These are phyloP conservation scores for Xylariaceae sp. DNA, from an alignment of 2,329 filamentous ascomycete genomes.

Conservation along the genomic window DNA sequence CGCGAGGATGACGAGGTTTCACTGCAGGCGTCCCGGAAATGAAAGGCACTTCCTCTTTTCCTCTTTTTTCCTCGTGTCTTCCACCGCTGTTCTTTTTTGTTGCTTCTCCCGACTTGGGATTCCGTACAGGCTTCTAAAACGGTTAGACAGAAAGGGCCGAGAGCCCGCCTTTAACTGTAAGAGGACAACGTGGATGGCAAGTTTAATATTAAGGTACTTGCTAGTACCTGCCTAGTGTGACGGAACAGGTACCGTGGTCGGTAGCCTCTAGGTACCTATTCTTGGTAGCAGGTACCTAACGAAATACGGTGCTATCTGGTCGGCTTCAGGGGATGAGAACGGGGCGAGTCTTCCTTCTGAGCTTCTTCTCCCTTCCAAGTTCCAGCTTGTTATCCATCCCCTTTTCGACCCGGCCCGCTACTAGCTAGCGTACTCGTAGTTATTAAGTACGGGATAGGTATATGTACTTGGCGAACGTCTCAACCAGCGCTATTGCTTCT, in stretches of 20 bases:
- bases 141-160: neutral
- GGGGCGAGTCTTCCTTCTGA: neutral
- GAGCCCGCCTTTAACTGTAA: neutral
- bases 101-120: neutral
- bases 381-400: neutral
- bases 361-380: neutral
- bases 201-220: neutral
- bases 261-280: too few relatives aligned
- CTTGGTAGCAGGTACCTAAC: too few relatives aligned
- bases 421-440: neutral
- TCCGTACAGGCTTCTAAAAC: neutral
- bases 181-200: neutral
- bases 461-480: neutral
- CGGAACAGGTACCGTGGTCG: too few relatives aligned
- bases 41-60: neutral
- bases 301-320: too few relatives aligned
- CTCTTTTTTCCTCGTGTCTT: neutral
- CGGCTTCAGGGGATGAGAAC: too few relatives aligned
- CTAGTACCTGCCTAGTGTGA: neutral
- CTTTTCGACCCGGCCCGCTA: neutral
- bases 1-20: neutral
- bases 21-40: slow-evolving; percentile 10
- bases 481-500: neutral
- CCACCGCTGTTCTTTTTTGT: neutral
- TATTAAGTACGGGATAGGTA: neutral